A percentile compares a stretch with the other conserved stretches of the same genome.
Evolutionary conservation across 2,329 filamentous ascomycete species (phyloP).

Genomic region (Ascochyta koolunga): DNA sequence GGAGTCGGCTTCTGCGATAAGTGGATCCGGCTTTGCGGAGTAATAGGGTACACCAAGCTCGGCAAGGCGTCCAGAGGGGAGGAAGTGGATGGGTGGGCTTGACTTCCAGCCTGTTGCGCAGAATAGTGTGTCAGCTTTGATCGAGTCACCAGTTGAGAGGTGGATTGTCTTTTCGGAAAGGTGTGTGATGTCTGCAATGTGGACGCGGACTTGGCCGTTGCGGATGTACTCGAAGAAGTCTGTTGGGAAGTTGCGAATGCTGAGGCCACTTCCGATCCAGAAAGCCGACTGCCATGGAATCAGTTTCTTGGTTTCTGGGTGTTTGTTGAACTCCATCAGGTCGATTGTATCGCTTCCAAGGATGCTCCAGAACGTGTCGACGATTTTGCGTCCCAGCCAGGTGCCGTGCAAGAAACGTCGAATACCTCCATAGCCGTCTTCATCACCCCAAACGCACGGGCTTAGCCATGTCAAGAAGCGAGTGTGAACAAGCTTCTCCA

Average conservation of each 20-base stretch:
- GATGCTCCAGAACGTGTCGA: constrained; percentile 62
- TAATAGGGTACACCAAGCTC: constrained; percentile 55
- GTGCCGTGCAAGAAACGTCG: constrained; percentile 65
- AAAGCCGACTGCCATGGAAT: constrained; percentile 51
- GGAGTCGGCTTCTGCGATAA: constrained; percentile 41
- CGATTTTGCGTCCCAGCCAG: constrained; percentile 61
- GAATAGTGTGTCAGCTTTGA: constrained; percentile 60
- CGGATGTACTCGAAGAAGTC: constrained; percentile 64
- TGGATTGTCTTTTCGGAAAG: constrained; percentile 58
- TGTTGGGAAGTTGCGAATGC: constrained; percentile 66
- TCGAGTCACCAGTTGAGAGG: constrained; percentile 53
- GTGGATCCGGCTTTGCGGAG: constrained; percentile 18
- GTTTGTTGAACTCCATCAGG: constrained; percentile 53
- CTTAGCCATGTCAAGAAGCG: constrained; percentile 75
- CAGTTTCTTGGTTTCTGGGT: constrained; percentile 51
- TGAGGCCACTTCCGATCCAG: constrained; percentile 63
- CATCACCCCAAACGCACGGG: constrained; percentile 72
- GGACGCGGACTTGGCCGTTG: constrained; percentile 60
- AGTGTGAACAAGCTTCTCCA: constrained; percentile 71
- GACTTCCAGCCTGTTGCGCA: constrained; percentile 63
- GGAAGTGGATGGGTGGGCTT: constrained; percentile 13
- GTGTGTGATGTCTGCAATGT: constrained; percentile 60
- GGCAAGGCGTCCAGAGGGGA: constrained; percentile 1
- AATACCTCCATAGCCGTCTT: constrained; percentile 64
- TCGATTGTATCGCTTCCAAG: constrained; percentile 61